A percentile compares a stretch with the other conserved stretches of the same genome.
Conservation (phyloP, 352 stramenopile species). For the Globisporangium recalcitrans region DNA sequence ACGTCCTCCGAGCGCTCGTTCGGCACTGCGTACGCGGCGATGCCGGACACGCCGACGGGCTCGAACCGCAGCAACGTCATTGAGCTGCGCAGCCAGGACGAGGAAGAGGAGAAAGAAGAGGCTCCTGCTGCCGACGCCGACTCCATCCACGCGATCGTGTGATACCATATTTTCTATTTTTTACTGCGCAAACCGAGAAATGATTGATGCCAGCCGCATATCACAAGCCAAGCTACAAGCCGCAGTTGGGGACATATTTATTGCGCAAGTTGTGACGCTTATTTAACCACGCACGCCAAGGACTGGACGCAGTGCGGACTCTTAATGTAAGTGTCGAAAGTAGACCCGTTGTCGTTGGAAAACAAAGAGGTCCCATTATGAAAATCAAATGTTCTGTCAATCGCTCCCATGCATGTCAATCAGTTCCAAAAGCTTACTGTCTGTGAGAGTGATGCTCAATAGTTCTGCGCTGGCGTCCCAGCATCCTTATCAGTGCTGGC, state of each 20-base stretch:
- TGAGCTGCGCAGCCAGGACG: conserved; percentile 11
- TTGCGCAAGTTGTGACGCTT: neutral
- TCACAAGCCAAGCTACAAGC: neutral
- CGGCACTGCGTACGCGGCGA: conserved; percentile 8
- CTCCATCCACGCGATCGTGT: conserved; percentile 10
- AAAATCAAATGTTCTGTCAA: conserved; percentile 1
- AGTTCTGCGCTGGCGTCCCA: neutral
- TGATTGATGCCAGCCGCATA: neutral
- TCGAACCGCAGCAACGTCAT: neutral
- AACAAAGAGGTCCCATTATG: neutral
- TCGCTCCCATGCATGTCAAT: conserved; percentile 1
- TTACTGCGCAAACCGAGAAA: neutral
- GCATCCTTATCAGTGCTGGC: neutral
- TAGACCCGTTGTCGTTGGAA: neutral
- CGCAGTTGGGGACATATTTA: conserved; percentile 5
- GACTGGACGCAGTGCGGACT: neutral
- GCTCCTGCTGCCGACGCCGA: neutral
- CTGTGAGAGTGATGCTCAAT: too few species aligned
- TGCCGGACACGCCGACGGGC: conserved; percentile 8
- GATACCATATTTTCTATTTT: neutral
- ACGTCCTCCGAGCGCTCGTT: conserved; percentile 15
- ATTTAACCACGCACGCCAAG: neutral
- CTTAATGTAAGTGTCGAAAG: conserved; percentile 1
- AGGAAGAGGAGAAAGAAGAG: conserved; percentile 17
- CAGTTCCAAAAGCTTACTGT: neutral